Evolutionary conservation across 371 early-diverging fungal species (phyloP).

Genomic region (Apophysomyces trapeziformis): DNA sequence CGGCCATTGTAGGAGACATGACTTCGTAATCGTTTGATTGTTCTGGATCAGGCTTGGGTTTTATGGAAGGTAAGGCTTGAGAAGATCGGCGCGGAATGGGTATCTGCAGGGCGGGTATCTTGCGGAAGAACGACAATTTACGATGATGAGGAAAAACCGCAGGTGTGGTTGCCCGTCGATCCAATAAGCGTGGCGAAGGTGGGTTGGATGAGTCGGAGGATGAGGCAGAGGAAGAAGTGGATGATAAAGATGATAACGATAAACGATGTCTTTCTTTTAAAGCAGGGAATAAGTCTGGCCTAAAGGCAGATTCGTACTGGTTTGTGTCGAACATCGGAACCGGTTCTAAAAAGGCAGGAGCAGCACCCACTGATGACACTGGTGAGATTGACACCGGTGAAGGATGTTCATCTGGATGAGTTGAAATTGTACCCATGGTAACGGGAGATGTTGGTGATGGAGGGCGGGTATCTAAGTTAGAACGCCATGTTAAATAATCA

Average conservation of each 20-base stretch:
- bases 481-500: neutral
- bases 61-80: constrained; percentile 18
- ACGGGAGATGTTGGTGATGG: constrained; percentile 22
- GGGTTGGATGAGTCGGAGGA: constrained; percentile 23
- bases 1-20: constrained; percentile 40
- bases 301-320: constrained; percentile 19
- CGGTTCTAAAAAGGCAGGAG: constrained; percentile 36
- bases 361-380: constrained; percentile 5
- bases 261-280: constrained; percentile 18
- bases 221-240: constrained; percentile 22
- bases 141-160: constrained; percentile 3
- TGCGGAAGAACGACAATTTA: constrained; percentile 13
- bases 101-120: constrained; percentile 30
- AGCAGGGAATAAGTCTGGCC: constrained; percentile 21
- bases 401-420: constrained; percentile 15
- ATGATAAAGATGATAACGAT: constrained; percentile 13
- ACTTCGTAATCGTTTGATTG: constrained; percentile 2
- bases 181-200: constrained; percentile 16
- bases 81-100: constrained; percentile 29
- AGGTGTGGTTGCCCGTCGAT: constrained; percentile 11
- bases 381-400: constrained; percentile 12
- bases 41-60: constrained; percentile 14
- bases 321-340: constrained; percentile 25
- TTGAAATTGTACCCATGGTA: constrained; percentile 7
- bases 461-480: constrained; percentile 14